Percentiles rank a stretch among this genome's conserved stretches.
phyloP scores from a whole-genome alignment of 1,284 basidiomycete genomes.

The Cutaneotrichosporon cutaneum region DNA sequence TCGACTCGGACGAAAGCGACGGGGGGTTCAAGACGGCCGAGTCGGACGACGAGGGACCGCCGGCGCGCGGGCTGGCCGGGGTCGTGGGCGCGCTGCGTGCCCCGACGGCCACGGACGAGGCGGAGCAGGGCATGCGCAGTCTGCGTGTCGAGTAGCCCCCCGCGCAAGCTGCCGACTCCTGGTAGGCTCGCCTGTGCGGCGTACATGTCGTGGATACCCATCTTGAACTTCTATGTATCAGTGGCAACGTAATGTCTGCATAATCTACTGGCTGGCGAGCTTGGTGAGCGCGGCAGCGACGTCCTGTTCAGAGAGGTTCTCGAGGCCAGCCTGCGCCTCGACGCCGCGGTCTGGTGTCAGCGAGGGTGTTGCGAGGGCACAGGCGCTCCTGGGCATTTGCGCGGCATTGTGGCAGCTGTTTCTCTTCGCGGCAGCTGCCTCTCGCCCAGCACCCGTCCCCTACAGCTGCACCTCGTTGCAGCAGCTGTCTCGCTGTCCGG shows the following conservation, averaged over 20 bases:
- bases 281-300: conserved; percentile 42
- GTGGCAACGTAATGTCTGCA: conserved; percentile 4
- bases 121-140: not conserved
- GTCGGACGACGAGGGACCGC: not conserved
- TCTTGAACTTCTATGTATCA: not conserved
- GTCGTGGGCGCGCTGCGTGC: not conserved
- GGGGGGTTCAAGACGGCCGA: conserved; percentile 11
- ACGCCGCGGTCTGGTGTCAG: conserved; percentile 45
- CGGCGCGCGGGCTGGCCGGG: not conserved
- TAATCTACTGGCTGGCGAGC: conserved; percentile 38
- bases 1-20: conserved; percentile 2
- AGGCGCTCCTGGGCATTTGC: not conserved
- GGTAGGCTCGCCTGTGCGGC: too few relatives aligned
- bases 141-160: conserved; percentile 1
- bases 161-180: too few relatives aligned
- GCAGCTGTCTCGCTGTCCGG: too few relatives aligned
- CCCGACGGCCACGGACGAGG: not conserved
- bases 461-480: too few relatives aligned
- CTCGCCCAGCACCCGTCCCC: too few relatives aligned
- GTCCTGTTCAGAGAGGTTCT: conserved; percentile 47
- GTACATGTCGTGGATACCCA: not conserved
- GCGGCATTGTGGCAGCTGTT: too few relatives aligned
- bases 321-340: conserved; percentile 45
- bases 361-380: not conserved
- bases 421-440: too few relatives aligned